Evolutionary conservation across 352 stramenopile genomes (phyloP), one percentile per base, ranked within the genome.

Genomic region (Phytopythium sindhum): DNA sequence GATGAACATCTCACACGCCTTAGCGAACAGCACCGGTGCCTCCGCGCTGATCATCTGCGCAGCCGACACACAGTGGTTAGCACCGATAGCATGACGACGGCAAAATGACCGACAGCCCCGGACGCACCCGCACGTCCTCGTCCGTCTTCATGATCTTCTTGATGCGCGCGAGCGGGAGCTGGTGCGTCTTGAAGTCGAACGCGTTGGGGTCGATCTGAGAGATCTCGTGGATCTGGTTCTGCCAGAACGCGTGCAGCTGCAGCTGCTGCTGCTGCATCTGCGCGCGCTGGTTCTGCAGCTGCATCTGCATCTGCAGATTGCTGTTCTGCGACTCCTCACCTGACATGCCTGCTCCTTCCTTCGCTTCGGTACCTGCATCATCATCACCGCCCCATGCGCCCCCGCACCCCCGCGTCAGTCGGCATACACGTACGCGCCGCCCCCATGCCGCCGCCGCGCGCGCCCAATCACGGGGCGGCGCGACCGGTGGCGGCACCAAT

Each of bases 61-160:
- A n/a, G 45, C 9, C 4, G n/a, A 14, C 4, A 3, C 35, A 42
- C 50, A 41, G 51, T 19, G 26, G 12, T 35, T 35, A 35, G 31
- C 31, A 8, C 31, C 33, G 10, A 15, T 39, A 39, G 1, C 33
- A 39, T 15, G 5, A 39, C 33, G 14, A 37, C 31, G 31, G 31
- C 8, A n/a, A n/a, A n/a, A n/a, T n/a, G n/a, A 8, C 31, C 33
- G 33, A 11, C 33, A n/a, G 33, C 37, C 57, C 51, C 26, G 48
- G 24, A 63, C 64, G 56, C 72, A 90, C 81, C 37, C 88, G 86
- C 47, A 98, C 87, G 70, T 97, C 90, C 64, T 98, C 93, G 73
- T 98, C 93, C 52, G 90, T 93, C 76, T 97, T 97, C 93, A 98
- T 98, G 76, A 98, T 98, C 68, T 97, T 97, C 80, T 98, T 98